Percentiles rank a stretch among this genome's conserved stretches.
phyloP scores from a whole-genome alignment of 2,329 filamentous ascomycete species.

The Sclerotinia subarctica region DNA sequence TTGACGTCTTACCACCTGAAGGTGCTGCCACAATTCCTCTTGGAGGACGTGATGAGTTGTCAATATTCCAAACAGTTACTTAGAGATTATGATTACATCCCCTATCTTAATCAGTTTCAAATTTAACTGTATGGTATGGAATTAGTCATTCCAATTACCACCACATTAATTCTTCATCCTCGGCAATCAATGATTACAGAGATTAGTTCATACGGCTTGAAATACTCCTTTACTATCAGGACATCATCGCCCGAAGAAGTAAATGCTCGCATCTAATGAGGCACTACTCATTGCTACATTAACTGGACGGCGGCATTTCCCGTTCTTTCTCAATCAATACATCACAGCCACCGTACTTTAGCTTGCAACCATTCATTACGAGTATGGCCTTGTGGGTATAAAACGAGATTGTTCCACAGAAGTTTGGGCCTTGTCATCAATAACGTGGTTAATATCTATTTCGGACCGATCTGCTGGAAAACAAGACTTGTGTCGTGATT shows the following conservation, averaged over 20 bases:
- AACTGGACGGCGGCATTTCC: too few species aligned
- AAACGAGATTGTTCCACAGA: neutral
- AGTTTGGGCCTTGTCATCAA: neutral
- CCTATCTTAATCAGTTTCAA: neutral
- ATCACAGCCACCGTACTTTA: neutral
- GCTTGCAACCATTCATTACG: neutral
- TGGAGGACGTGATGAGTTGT: neutral
- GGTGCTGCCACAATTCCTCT: neutral
- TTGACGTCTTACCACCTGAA: neutral
- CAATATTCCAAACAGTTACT: neutral
- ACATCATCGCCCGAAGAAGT: neutral
- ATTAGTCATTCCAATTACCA: neutral
- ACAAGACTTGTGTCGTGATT: neutral
- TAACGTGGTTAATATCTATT: neutral
- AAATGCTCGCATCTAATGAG: neutral
- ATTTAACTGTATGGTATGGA: too few species aligned
- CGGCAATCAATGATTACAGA: neutral
- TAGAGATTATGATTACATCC: neutral
- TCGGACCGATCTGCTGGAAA: neutral
- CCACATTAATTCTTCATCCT: neutral
- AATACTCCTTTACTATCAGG: neutral
- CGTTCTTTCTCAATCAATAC: neutral
- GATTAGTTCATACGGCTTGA: neutral
- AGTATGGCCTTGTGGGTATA: neutral
- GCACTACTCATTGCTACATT: neutral